phyloP scores from a whole-genome alignment of 2,329 filamentous ascomycete species.

The Aspergillus fijiensis region DNA sequence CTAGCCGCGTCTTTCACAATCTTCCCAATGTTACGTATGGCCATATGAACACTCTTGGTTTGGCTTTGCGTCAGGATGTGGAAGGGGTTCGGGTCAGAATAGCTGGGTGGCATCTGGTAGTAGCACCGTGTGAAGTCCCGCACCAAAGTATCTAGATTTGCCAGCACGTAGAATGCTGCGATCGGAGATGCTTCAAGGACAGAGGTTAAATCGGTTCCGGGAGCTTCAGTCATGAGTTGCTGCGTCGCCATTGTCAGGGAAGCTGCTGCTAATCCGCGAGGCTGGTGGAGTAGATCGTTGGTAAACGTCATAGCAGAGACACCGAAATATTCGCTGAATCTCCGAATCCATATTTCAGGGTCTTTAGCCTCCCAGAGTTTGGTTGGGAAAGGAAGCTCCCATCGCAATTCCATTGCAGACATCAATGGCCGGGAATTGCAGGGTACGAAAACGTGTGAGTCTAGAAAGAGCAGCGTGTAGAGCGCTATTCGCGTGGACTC shows the following conservation, averaged over 20 bases:
- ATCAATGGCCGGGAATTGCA: slow-evolving; percentile 32
- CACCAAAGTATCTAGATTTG: slow-evolving; percentile 23
- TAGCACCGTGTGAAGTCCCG: slow-evolving; percentile 37
- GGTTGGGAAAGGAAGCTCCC: slow-evolving; percentile 34
- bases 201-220: slow-evolving; percentile 24
- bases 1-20: not conserved
- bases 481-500: not conserved
- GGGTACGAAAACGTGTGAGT: slow-evolving; percentile 29
- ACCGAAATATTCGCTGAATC: not conserved
- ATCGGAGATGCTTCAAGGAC: not conserved
- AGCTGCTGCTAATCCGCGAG: slow-evolving; percentile 23
- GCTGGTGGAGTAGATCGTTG: not conserved
- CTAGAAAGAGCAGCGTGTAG: not conserved
- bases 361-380: slow-evolving; percentile 33
- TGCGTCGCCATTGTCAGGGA: slow-evolving; percentile 33
- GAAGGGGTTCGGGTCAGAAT: slow-evolving; percentile 33
- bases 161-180: not conserved
- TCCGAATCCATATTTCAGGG: slow-evolving; percentile 27
- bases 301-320: not conserved
- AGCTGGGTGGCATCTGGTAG: slow-evolving; percentile 35
- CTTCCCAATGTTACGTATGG: not conserved
- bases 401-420: slow-evolving; percentile 35
- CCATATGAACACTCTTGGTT: slow-evolving; percentile 25
- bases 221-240: slow-evolving; percentile 32
- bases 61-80: slow-evolving; percentile 37